These are phyloP conservation scores for Boletus insuetus DNA, from an alignment of 768 basidiomycete species.

Conservation along the genomic window DNA sequence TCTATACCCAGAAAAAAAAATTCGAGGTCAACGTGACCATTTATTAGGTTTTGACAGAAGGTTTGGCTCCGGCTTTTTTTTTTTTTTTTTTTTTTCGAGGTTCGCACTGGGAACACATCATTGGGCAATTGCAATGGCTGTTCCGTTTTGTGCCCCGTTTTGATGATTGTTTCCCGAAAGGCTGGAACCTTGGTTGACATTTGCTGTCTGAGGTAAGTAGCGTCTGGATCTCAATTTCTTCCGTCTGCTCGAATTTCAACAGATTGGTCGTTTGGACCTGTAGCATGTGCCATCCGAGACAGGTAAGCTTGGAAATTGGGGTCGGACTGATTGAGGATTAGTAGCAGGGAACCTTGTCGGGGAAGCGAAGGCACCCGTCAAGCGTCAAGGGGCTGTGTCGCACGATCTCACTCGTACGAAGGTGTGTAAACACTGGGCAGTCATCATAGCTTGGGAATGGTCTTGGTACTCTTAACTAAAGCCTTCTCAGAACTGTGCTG, in stretches of 20 bases:
- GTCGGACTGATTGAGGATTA: constrained; percentile 23
- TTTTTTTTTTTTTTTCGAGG: constrained; percentile 6
- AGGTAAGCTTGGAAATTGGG: constrained; percentile 10
- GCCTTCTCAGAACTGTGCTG: constrained; percentile 7
- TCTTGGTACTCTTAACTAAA: background rate
- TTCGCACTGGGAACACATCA: background rate
- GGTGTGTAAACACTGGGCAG: background rate
- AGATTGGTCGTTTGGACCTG: background rate
- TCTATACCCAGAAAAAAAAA: constrained; percentile 20
- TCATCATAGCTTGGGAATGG: constrained; percentile 1
- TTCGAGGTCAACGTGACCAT: constrained; percentile 11
- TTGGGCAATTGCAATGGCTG: background rate
- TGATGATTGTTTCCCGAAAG: constrained; percentile 7
- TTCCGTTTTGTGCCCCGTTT: constrained; percentile 11
- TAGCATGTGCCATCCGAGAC: background rate
- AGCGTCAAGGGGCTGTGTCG: constrained; percentile 15
- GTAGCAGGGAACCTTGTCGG: constrained; percentile 9
- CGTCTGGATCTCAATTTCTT: background rate
- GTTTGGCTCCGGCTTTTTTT: constrained; percentile 4
- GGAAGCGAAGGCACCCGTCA: constrained; percentile 14
- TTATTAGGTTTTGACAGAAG: constrained; percentile 17
- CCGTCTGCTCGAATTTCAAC: background rate
- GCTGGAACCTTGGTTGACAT: constrained; percentile 28
- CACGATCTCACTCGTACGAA: background rate
- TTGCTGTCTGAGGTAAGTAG: constrained; percentile 1